A percentile compares a stretch with the other conserved stretches of the same genome.
Conservation (phyloP, 139 green algal genomes). For the Tetradesmus lagerheimii region DNA sequence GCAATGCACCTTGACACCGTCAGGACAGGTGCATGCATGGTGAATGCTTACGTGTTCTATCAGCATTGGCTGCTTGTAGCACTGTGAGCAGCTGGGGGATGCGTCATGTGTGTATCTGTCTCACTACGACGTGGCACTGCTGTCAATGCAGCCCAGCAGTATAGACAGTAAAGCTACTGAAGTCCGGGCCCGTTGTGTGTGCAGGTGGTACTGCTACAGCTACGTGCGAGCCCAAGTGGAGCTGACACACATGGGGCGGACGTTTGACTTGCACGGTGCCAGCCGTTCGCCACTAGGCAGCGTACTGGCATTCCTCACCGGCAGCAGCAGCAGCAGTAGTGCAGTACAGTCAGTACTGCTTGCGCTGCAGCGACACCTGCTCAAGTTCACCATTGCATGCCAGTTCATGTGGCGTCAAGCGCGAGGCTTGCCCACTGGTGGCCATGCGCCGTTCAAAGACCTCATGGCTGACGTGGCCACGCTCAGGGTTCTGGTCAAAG, state of each 20-base stretch:
- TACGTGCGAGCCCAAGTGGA: neutral
- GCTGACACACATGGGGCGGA: neutral
- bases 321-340: neutral
- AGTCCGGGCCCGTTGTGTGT: neutral
- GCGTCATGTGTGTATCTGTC: too few species aligned
- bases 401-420: constrained; percentile 68
- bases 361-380: constrained; percentile 24
- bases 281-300: too few species aligned
- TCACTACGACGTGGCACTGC: too few species aligned
- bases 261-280: neutral
- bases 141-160: neutral
- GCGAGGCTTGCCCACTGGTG: constrained; percentile 55
- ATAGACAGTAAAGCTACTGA: too few species aligned
- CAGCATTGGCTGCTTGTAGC: neutral
- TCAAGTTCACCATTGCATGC: constrained; percentile 48
- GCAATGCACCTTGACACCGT: neutral
- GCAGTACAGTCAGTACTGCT: neutral
- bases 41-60: too few species aligned
- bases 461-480: constrained; percentile 75
- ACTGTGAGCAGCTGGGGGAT: too few species aligned
- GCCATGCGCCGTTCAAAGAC: constrained; percentile 75
- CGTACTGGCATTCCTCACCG: neutral
- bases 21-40: neutral
- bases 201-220: constrained; percentile 22
- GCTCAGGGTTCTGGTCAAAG: constrained; percentile 44